A percentile compares a stretch with the other conserved stretches of the same genome.
Evolutionary conservation across 2,329 filamentous ascomycete genomes (phyloP).

Genomic region (Diaporthe amygdali): DNA sequence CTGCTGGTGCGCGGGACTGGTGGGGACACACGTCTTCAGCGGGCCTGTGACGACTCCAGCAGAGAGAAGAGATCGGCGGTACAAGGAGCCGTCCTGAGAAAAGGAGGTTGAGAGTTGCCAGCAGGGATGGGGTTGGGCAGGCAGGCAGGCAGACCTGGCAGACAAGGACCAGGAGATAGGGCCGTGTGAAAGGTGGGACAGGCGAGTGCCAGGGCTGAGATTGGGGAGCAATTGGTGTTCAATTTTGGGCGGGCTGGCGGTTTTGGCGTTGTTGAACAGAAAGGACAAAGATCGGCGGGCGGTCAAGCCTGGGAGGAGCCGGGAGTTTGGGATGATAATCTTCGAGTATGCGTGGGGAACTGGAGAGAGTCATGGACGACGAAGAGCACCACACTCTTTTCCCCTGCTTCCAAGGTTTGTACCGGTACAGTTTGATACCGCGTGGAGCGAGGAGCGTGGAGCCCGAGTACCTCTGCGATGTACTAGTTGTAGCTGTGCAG

Average conservation of each 20-base stretch:
- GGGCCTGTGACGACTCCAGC: conserved; percentile 57
- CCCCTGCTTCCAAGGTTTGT: conserved; percentile 3
- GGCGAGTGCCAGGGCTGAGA: conserved; percentile 25
- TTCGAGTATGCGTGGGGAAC: conserved; percentile 20
- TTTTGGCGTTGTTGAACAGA: conserved; percentile 22
- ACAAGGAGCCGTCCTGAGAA: conserved; percentile 54
- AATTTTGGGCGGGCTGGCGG: conserved; percentile 21
- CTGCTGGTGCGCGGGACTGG: conserved; percentile 48
- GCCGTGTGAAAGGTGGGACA: conserved; percentile 33
- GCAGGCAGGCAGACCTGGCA: conserved; percentile 30
- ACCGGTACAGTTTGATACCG: conserved; percentile 12
- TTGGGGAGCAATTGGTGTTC: conserved; percentile 20
- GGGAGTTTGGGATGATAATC: conserved; percentile 24
- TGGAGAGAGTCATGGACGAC: conserved; percentile 20
- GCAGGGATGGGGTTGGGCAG: conserved; percentile 42
- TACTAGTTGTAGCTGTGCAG: not conserved
- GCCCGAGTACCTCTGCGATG: not conserved
- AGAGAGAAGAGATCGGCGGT: conserved; percentile 51
- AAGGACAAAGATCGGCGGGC: conserved; percentile 28
- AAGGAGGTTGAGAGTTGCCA: conserved; percentile 43
- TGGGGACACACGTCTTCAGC: conserved; percentile 39
- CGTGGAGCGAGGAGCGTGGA: conserved; percentile 10
- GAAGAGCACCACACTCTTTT: conserved; percentile 11
- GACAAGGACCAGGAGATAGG: conserved; percentile 37
- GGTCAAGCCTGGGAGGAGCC: conserved; percentile 29